phyloP scores from a whole-genome alignment of 192 early-diverging fungal genomes.

The Backusella luteola region DNA sequence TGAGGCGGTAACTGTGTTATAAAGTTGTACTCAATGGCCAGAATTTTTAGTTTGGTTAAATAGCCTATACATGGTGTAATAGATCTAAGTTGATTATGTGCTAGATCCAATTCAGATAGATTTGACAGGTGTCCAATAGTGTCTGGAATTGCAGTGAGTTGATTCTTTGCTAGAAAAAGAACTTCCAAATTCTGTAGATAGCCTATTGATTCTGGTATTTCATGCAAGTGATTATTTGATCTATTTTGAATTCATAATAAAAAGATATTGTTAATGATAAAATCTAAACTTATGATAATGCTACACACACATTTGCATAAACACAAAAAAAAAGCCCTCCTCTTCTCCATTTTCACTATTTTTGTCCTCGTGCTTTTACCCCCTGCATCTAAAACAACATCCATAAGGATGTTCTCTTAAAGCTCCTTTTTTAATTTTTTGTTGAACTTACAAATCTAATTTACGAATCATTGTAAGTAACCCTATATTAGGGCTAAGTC shows the following conservation, averaged over 20 bases:
- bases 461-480: conserved; percentile 56
- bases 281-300: not conserved
- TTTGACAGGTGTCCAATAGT: conserved; percentile 68
- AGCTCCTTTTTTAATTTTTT: not conserved
- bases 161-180: conserved; percentile 64
- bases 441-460: conserved; percentile 68
- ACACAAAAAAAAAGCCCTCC: not conserved
- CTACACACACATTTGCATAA: not conserved
- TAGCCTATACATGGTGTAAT: conserved; percentile 62
- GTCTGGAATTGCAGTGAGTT: conserved; percentile 59
- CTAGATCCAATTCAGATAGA: conserved; percentile 62
- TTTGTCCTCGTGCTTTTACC: not conserved
- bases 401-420: not conserved
- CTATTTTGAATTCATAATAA: conserved; percentile 38
- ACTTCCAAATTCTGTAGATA: conserved; percentile 63
- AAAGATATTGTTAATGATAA: conserved; percentile 3
- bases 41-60: conserved; percentile 59
- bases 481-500: conserved; percentile 67
- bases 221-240: conserved; percentile 69
- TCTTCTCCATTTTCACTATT: not conserved
- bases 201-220: conserved; percentile 73
- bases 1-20: conserved; percentile 61
- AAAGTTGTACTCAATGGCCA: conserved; percentile 61
- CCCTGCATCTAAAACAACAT: conserved; percentile 14
- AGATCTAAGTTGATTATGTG: conserved; percentile 58